These are phyloP conservation scores for Bipolaris sorokiniana DNA, from an alignment of 2,329 filamentous ascomycete species.

Conservation along the genomic window DNA sequence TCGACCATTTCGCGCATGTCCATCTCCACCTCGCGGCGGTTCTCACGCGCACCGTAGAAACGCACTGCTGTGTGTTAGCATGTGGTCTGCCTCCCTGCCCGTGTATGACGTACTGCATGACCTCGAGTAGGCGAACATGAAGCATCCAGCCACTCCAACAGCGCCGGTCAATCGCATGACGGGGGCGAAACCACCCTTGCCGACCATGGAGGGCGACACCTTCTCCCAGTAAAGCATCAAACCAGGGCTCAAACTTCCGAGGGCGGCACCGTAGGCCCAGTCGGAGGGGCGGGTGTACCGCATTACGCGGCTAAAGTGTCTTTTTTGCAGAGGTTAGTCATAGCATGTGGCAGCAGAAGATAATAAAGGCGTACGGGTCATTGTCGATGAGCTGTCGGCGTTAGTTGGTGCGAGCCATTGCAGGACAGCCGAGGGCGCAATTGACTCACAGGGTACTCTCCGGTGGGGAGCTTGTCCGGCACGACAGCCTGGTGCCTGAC, in stretches of 20 bases:
- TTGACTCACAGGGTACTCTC: conserved; percentile 81
- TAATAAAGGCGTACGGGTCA: conserved; percentile 76
- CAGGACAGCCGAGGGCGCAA: conserved; percentile 16
- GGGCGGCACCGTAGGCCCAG: conserved; percentile 72
- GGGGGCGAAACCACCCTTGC: conserved; percentile 79
- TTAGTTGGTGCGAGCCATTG: conserved; percentile 39
- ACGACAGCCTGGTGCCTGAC: conserved; percentile 57
- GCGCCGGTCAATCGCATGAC: conserved; percentile 79
- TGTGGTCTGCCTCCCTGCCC: not conserved
- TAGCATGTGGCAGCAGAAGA: conserved; percentile 13
- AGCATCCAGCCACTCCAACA: conserved; percentile 76
- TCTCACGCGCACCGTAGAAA: conserved; percentile 95
- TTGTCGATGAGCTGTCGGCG: conserved; percentile 88
- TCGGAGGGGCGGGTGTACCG: conserved; percentile 85
- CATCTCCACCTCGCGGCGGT: conserved; percentile 88
- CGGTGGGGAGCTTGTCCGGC: conserved; percentile 78
- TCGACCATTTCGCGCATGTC: conserved; percentile 98
- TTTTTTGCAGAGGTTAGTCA: conserved; percentile 56
- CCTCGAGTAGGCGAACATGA: conserved; percentile 83
- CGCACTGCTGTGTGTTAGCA: conserved; percentile 65
- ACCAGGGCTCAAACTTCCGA: conserved; percentile 74
- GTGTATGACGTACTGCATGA: conserved; percentile 72
- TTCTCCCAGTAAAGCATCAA: conserved; percentile 81
- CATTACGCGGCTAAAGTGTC: conserved; percentile 89
- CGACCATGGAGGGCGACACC: conserved; percentile 82